Base-by-base conservation (phyloP, 75 land plant species). In the Picea glauca region DNA sequence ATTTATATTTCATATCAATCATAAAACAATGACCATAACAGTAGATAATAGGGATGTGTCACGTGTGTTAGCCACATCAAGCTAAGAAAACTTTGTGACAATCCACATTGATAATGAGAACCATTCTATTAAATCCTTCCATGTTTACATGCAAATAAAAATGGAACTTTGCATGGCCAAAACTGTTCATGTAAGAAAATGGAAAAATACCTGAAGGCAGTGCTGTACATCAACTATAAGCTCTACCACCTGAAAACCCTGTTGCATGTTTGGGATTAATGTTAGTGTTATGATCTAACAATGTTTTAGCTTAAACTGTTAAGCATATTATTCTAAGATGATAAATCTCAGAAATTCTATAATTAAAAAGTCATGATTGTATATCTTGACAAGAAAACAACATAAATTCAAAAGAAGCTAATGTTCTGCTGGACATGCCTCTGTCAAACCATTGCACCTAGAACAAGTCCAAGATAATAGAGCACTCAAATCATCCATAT, bases 201-300 rank as follows among this genome's bases (percentile, higher is more conserved):
- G 56, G 56, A 50, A 50, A 50, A 50, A 1, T 74, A 92, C 97
- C 98, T 96, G 98, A 68, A 96, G 87, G 83, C 99, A 96, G 70
- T 94, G 83, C 76, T 88, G 86, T 13, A 91, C 86, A 87, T 96
- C 99, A 74, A 94, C 92, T 77, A 96, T 79, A 46, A 96, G 77
- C 76, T 91, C 95, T 62, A 89, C 80, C 56, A 96, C 77, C 77
- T 94, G 86, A 88, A 96, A 96, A 3, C 88, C 94, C 98, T 96
- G 91, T 77, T 58, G 31, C 18, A 75, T 38, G 43, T n/a, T 62
- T n/a, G 40, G 31, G 26, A 76, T 38, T 54, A 80, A 67, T 75
- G 77, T 76, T 38, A 77, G 40, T 43, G 20, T 32, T 4, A 60
- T 77, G 23, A 62, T 62, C 40, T 60, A 62, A 35, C 21, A 32